A percentile compares a stretch with the other conserved stretches of the same genome.
Conservation (phyloP, 345 rosid species). For the Cardamine occulta region DNA sequence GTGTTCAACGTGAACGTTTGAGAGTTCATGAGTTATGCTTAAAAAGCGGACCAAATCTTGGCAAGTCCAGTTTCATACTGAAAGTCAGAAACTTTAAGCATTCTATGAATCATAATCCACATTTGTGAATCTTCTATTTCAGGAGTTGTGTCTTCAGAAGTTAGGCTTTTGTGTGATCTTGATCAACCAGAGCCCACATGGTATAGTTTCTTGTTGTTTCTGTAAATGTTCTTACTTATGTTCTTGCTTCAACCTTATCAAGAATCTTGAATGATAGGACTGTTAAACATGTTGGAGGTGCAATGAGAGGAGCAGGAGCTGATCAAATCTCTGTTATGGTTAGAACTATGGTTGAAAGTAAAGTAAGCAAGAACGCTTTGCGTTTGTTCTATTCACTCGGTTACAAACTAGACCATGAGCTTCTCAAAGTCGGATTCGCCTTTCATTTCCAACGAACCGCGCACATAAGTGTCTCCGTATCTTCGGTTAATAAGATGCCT, state of each 20-base stretch:
- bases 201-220: slow-evolving; percentile 43
- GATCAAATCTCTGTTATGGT: slow-evolving; percentile 90
- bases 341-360: slow-evolving; percentile 83
- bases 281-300: slow-evolving; percentile 90
- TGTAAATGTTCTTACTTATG: neutral
- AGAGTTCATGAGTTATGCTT: slow-evolving; percentile 90
- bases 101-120: neutral
- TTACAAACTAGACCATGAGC: slow-evolving; percentile 91
- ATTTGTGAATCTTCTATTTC: slow-evolving; percentile 22
- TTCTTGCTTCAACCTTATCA: neutral
- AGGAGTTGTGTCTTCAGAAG: slow-evolving; percentile 78
- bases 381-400: slow-evolving; percentile 80
- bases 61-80: slow-evolving; percentile 40
- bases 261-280: slow-evolving; percentile 53
- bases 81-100: neutral
- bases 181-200: slow-evolving; percentile 86
- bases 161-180: slow-evolving; percentile 88
- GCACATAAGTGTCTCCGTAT: slow-evolving; percentile 74
- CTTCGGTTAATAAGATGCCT: slow-evolving; percentile 82
- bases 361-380: slow-evolving; percentile 93
- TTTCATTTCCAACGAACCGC: slow-evolving; percentile 84
- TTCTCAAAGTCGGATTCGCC: slow-evolving; percentile 85
- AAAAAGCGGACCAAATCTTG: slow-evolving; percentile 78
- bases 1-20: slow-evolving; percentile 82
- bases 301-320: slow-evolving; percentile 91